These are phyloP conservation scores for Cenococcum geophilum DNA, from an alignment of 495 filamentous ascomycete genomes.

Conservation along the genomic window DNA sequence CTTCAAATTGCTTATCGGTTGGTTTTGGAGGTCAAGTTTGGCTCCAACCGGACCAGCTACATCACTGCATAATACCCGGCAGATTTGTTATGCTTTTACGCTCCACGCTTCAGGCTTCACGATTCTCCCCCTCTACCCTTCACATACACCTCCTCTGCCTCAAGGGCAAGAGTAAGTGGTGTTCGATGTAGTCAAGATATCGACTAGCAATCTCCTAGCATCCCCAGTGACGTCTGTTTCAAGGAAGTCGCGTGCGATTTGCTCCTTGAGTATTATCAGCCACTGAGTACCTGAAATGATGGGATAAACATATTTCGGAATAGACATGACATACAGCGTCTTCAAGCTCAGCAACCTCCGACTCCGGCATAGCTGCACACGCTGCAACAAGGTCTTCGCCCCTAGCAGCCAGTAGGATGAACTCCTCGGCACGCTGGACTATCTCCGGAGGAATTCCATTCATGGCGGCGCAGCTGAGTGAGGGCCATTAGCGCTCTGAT, in stretches of 20 bases:
- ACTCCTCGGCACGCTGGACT: constrained; percentile 67
- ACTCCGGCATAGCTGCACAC: constrained; percentile 56
- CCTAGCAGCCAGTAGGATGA: constrained; percentile 60
- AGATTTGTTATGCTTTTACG: neutral
- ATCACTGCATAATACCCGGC: neutral
- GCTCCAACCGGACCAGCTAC: too few relatives aligned
- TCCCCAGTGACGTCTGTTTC: constrained; percentile 15
- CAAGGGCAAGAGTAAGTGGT: constrained; percentile 1
- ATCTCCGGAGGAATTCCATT: constrained; percentile 72
- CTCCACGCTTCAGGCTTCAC: neutral
- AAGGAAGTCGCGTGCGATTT: constrained; percentile 29
- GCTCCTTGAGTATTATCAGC: constrained; percentile 12
- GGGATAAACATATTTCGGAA: constrained; percentile 5
- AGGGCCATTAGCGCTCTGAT: neutral
- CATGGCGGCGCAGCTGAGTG: constrained; percentile 63
- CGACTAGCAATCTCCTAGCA: constrained; percentile 10
- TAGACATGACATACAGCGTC: constrained; percentile 46
- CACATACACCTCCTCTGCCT: neutral
- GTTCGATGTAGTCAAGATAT: constrained; percentile 23
- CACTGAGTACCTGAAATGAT: too few relatives aligned
- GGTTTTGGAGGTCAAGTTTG: too few relatives aligned
- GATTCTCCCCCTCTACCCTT: neutral
- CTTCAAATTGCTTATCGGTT: too few relatives aligned
- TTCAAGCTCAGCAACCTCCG: constrained; percentile 56
- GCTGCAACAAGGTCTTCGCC: constrained; percentile 70